phyloP scores from a whole-genome alignment of 139 green algal genomes.

The Nannochloris sp. region DNA sequence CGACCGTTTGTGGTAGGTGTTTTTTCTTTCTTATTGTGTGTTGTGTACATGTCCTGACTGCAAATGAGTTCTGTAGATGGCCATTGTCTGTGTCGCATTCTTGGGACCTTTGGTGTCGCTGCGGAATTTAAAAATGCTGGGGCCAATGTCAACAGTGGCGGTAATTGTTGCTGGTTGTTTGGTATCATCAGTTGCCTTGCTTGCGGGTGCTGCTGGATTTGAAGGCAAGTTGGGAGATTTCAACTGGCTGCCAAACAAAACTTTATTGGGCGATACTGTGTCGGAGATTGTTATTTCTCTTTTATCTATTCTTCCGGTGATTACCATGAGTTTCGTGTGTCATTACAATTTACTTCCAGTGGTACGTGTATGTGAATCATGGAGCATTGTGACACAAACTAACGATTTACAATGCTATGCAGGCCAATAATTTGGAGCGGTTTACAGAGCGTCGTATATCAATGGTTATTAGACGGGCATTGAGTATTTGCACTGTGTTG shows the following conservation, averaged over 20 bases:
- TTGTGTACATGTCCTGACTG: background rate
- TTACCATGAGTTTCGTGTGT: slow-evolving; percentile 28
- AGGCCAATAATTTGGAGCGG: slow-evolving; percentile 11
- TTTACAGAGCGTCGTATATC: slow-evolving; percentile 26
- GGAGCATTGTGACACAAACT: background rate
- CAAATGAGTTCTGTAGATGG: slow-evolving; percentile 7
- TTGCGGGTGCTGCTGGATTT: slow-evolving; percentile 7
- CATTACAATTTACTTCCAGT: slow-evolving; percentile 35
- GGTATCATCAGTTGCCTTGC: slow-evolving; percentile 5
- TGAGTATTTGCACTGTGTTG: slow-evolving; percentile 21
- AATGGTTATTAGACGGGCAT: slow-evolving; percentile 22
- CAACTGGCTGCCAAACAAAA: slow-evolving; percentile 17
- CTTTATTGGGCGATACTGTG: slow-evolving; percentile 10
- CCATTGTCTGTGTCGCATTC: slow-evolving; percentile 6
- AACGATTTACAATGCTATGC: background rate
- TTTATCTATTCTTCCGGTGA: slow-evolving; percentile 28
- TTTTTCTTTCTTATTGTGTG: background rate
- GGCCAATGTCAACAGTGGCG: slow-evolving; percentile 20
- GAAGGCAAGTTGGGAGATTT: slow-evolving; percentile 23
- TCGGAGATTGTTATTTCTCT: slow-evolving; percentile 9
- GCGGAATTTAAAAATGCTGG: slow-evolving; percentile 18
- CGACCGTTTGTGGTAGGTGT: slow-evolving; percentile 19
- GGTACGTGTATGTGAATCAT: background rate
- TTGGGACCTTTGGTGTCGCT: slow-evolving; percentile 25
- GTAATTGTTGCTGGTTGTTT: slow-evolving; percentile 21